Percentiles rank a stretch among this genome's conserved stretches.
phyloP scores from a whole-genome alignment of 345 rosid species.

The Salix purpurea region DNA sequence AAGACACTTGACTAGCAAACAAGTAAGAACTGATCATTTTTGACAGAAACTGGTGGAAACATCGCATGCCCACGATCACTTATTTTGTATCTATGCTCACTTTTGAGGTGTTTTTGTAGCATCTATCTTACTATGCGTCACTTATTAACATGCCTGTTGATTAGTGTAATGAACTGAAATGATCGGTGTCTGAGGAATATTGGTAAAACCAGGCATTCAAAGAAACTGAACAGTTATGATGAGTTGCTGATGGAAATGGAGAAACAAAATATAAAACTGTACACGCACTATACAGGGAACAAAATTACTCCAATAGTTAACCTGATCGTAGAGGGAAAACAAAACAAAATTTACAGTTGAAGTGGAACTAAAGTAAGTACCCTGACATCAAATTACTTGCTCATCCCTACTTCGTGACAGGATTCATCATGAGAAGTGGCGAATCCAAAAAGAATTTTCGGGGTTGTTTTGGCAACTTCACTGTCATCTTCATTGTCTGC shows the following conservation, averaged over 20 bases:
- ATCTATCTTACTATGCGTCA: too few relatives aligned
- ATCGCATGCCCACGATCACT: neutral
- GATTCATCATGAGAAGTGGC: conserved; percentile 42
- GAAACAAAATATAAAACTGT: too few relatives aligned
- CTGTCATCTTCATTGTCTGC: conserved; percentile 18
- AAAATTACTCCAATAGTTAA: neutral
- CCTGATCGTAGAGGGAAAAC: neutral
- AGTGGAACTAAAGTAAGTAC: neutral
- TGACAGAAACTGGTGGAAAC: too few relatives aligned
- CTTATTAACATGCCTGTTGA: too few relatives aligned
- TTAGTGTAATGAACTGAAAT: too few relatives aligned
- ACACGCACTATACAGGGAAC: neutral
- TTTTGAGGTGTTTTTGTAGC: neutral
- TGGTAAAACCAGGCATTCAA: too few relatives aligned
- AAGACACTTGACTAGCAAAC: neutral
- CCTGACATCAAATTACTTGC: neutral
- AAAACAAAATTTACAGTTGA: neutral
- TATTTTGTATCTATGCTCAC: neutral
- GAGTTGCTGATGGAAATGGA: neutral
- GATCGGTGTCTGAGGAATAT: too few relatives aligned
- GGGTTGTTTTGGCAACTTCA: conserved; percentile 12
- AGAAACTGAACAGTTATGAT: too few relatives aligned
- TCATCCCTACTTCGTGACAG: conserved; percentile 29
- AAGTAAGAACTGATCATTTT: neutral
- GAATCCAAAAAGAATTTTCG: conserved; percentile 8